Evolutionary conservation across 768 basidiomycete genomes (phyloP).

Genomic region (Daedaleopsis sinensis): DNA sequence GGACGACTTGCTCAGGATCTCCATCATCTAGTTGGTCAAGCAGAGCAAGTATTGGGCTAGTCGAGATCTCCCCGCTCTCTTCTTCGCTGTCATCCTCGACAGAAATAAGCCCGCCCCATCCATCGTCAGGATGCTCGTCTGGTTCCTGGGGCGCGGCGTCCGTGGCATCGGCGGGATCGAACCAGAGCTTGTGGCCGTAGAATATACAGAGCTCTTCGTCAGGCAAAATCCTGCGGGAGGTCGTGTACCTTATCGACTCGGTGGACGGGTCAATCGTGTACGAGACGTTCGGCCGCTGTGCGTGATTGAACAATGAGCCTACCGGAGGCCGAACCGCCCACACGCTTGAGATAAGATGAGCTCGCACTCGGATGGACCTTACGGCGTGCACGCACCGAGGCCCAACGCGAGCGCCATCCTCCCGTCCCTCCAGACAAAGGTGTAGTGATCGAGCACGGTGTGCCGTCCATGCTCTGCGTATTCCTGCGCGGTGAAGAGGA

Average conservation of each 20-base stretch:
- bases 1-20: constrained; percentile 49
- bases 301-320: constrained; percentile 88
- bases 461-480: constrained; percentile 64
- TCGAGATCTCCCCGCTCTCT: constrained; percentile 4
- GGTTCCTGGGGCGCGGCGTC: neutral
- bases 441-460: constrained; percentile 74
- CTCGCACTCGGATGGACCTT: neutral
- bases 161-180: constrained; percentile 43
- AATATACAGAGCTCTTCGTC: constrained; percentile 83
- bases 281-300: constrained; percentile 67
- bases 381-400: constrained; percentile 52
- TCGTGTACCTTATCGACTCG: constrained; percentile 66
- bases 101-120: constrained; percentile 47
- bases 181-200: constrained; percentile 73
- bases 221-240: constrained; percentile 51
- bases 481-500: constrained; percentile 74
- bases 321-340: neutral
- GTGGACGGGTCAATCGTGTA: constrained; percentile 55
- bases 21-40: constrained; percentile 27
- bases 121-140: constrained; percentile 38
- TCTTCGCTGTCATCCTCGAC: constrained; percentile 24
- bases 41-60: too few species aligned
- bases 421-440: constrained; percentile 75
- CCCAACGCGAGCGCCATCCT: constrained; percentile 80
- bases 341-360: neutral